Evolutionary conservation across 257 asterid species (phyloP), one percentile per base, ranked within the genome.

Genomic region (Solanum habrochaites): DNA sequence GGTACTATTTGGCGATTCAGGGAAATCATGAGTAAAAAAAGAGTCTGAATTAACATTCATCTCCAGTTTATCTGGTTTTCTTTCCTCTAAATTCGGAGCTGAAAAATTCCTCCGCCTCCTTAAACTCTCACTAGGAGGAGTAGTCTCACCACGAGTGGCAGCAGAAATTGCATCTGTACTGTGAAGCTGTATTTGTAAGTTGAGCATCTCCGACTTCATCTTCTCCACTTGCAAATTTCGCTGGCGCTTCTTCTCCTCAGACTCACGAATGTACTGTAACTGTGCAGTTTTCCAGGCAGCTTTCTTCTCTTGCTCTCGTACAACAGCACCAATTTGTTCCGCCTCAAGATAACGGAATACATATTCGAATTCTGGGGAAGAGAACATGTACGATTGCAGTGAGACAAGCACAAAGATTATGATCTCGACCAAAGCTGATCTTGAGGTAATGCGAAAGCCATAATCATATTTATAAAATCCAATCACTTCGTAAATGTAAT

Each of bases 201-300:
- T 97, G 88, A 97, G 98, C 99, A 97, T 97, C 94, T 97, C 99
- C 32, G 99, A 93, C 90, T 97, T 97, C 98, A 97, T 97, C 93
- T 96, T 97, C 95, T 97, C 99, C 78, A 97, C 99, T 92, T 97
- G 99, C 88, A 90, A 87, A 89, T 97, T 96, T 31, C 99, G 98
- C 86, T 96, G 99, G 70, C 89, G 92, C 88, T 96, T 95, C 90
- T 94, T 93, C 93, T 93, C 99, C 86, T 96, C 99, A 27, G 98
- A 92, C 89, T 94, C 97, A 66, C 99, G 98, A 88, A 96, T 94
- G 87, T 93, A 97, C 92, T 94, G 96, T 88, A 97, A 89, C 93
- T 96, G 99, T 74, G 93, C 98, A 45, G 97, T 95, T 88, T 97
- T 97, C 99, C 99, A 95, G 39, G 95, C 90, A 86, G 99, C 99